Conservation (phyloP, 768 basidiomycete genomes). For the Lentinula sp. region DNA sequence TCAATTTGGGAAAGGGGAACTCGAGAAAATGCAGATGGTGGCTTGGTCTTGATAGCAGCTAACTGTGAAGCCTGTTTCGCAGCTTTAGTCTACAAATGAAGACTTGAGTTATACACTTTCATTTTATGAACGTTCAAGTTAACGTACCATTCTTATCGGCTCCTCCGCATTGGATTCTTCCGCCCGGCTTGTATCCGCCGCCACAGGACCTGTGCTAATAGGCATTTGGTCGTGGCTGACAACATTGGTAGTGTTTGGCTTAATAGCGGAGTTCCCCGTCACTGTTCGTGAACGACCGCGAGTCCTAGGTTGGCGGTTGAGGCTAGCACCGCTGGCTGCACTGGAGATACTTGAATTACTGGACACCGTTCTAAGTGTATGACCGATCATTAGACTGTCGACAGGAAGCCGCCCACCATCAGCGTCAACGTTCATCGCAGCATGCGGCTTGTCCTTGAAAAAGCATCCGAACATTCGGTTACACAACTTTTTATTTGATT, state of each 20-base stretch:
- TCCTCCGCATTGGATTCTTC: background rate
- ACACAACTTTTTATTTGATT: background rate
- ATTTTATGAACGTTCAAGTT: background rate
- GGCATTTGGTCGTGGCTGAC: background rate
- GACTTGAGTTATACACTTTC: background rate
- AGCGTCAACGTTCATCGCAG: constrained; percentile 17
- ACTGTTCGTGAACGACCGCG: constrained; percentile 47
- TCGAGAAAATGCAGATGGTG: constrained; percentile 43
- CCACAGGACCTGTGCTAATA: background rate
- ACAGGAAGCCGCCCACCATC: constrained; percentile 10
- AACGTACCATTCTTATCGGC: constrained; percentile 1
- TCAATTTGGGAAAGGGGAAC: constrained; percentile 35
- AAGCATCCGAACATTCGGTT: background rate
- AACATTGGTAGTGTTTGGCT: too few species aligned
- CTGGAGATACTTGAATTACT: constrained; percentile 48
- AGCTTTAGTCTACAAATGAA: background rate
- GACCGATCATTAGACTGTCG: background rate
- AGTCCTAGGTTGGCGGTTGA: constrained; percentile 47
- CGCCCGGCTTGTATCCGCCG: background rate
- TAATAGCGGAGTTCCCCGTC: constrained; percentile 7
- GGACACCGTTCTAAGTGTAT: constrained; percentile 35
- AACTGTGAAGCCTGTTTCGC: background rate
- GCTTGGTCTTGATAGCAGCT: constrained; percentile 16
- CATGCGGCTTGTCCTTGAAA: constrained; percentile 17
- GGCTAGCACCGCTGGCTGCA: constrained; percentile 41